These are phyloP conservation scores for Fonsecaea multimorphosa DNA, from an alignment of 2,329 filamentous ascomycete genomes.

Conservation along the genomic window DNA sequence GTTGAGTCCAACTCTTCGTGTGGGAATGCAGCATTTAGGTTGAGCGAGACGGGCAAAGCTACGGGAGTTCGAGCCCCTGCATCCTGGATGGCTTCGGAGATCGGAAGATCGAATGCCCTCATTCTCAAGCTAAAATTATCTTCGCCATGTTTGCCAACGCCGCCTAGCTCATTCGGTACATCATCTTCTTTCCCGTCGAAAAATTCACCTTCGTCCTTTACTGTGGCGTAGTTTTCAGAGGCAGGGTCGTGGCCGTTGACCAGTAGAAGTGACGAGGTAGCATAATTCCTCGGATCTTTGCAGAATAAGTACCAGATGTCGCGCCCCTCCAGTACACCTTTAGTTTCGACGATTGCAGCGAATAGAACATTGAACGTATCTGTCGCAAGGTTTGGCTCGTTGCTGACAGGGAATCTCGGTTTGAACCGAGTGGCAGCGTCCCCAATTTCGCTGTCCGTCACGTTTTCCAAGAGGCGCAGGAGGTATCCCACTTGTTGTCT, in stretches of 20 bases:
- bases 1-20: neutral
- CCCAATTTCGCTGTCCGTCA: constrained; percentile 19
- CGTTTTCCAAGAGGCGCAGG: constrained; percentile 33
- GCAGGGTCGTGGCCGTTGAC: neutral
- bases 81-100: neutral
- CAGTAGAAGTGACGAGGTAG: no score
- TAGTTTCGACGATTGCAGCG: constrained; percentile 58
- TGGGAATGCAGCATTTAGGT: neutral
- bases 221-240: neutral
- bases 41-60: constrained; percentile 1
- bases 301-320: constrained; percentile 58
- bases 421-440: constrained; percentile 24
- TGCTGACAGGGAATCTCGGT: constrained; percentile 30
- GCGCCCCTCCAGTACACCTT: constrained; percentile 56
- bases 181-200: neutral
- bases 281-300: constrained; percentile 37
- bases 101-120: neutral
- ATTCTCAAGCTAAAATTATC: neutral
- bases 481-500: constrained; percentile 36
- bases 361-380: constrained; percentile 46
- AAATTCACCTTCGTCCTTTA: neutral
- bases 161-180: neutral
- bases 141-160: neutral
- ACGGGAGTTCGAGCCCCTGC: neutral
- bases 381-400: constrained; percentile 25